A percentile compares a stretch with the other conserved stretches of the same genome.
phyloP scores from a whole-genome alignment of 2,329 filamentous ascomycete genomes.

The Fusarium redolens region DNA sequence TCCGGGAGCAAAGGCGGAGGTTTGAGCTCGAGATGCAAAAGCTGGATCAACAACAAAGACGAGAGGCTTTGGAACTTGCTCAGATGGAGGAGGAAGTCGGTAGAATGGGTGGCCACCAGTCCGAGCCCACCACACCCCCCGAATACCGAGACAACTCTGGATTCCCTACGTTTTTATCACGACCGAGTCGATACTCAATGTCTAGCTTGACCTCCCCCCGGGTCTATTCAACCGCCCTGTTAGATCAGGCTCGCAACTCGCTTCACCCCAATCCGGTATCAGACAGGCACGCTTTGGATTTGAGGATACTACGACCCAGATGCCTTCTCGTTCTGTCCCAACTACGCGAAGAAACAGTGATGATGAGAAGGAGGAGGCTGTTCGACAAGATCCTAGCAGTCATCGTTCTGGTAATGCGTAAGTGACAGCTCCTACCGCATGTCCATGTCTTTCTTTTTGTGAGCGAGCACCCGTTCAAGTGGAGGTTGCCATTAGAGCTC shows the following conservation, averaged over 20 bases:
- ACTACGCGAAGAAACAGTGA: slow-evolving; percentile 91
- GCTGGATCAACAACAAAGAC: slow-evolving; percentile 85
- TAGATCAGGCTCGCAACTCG: slow-evolving; percentile 82
- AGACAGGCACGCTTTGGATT: slow-evolving; percentile 69
- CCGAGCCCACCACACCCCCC: slow-evolving; percentile 94
- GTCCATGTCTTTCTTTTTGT: neutral
- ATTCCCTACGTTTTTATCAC: slow-evolving; percentile 83
- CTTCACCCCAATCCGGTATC: slow-evolving; percentile 77
- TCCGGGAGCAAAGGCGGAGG: slow-evolving; percentile 87
- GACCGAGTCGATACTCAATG: slow-evolving; percentile 88
- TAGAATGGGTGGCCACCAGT: slow-evolving; percentile 78
- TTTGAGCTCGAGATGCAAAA: slow-evolving; percentile 95
- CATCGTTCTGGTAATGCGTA: slow-evolving; percentile 82
- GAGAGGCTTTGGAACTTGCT: slow-evolving; percentile 84
- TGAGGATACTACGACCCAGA: slow-evolving; percentile 66
- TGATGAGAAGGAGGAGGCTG: slow-evolving; percentile 83
- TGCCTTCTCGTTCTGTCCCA: slow-evolving; percentile 87
- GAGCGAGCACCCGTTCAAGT: slow-evolving; percentile 10
- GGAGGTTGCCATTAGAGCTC: slow-evolving; percentile 6
- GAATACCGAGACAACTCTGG: slow-evolving; percentile 84
- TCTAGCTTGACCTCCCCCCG: slow-evolving; percentile 85
- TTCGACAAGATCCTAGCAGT: slow-evolving; percentile 75
- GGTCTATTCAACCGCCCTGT: slow-evolving; percentile 78
- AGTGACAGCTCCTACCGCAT: slow-evolving; percentile 57
- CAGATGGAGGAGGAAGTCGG: slow-evolving; percentile 85